phyloP scores from a whole-genome alignment of 1,284 basidiomycete genomes.

The Naganishia liquefaciens region DNA sequence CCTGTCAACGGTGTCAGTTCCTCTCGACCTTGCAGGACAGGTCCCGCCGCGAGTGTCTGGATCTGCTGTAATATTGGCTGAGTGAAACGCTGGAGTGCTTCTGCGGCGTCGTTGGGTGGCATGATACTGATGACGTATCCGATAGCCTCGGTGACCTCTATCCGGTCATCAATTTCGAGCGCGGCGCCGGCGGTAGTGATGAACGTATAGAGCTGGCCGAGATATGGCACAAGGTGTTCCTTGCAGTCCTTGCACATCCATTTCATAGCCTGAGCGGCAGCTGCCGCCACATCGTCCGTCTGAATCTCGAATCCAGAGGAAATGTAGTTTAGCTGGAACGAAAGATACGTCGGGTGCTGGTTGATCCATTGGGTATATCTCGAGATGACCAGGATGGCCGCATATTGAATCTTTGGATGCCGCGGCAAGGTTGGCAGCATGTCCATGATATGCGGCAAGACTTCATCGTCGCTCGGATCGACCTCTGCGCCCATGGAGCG shows the following conservation, averaged over 20 bases:
- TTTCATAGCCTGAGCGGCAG: conserved; percentile 93
- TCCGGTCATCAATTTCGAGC: conserved; percentile 80
- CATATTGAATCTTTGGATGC: conserved; percentile 92
- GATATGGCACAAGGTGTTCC: conserved; percentile 86
- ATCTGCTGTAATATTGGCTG: conserved; percentile 59
- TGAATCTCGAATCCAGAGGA: conserved; percentile 83
- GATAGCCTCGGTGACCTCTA: conserved; percentile 92
- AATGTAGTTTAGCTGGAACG: conserved; percentile 84
- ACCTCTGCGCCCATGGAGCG: conserved; percentile 97
- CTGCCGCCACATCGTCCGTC: conserved; percentile 82
- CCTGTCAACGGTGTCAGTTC: conserved; percentile 67
- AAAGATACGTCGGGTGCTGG: conserved; percentile 82
- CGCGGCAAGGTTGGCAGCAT: conserved; percentile 84
- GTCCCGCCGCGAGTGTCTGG: conserved; percentile 47
- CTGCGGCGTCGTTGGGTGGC: conserved; percentile 76
- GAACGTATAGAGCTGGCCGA: conserved; percentile 90
- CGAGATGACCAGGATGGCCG: conserved; percentile 90
- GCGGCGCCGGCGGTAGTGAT: conserved; percentile 67
- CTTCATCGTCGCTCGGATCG: conserved; percentile 75
- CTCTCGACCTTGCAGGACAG: conserved; percentile 59
- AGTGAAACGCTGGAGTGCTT: conserved; percentile 80
- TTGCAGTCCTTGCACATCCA: conserved; percentile 97
- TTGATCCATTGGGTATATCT: conserved; percentile 98
- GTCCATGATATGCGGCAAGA: conserved; percentile 93
- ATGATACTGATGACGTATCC: conserved; percentile 92